Evolutionary conservation across 2,329 filamentous ascomycete genomes (phyloP), one percentile per base, ranked within the genome.

Genomic region (Microsporum ferrugineum): DNA sequence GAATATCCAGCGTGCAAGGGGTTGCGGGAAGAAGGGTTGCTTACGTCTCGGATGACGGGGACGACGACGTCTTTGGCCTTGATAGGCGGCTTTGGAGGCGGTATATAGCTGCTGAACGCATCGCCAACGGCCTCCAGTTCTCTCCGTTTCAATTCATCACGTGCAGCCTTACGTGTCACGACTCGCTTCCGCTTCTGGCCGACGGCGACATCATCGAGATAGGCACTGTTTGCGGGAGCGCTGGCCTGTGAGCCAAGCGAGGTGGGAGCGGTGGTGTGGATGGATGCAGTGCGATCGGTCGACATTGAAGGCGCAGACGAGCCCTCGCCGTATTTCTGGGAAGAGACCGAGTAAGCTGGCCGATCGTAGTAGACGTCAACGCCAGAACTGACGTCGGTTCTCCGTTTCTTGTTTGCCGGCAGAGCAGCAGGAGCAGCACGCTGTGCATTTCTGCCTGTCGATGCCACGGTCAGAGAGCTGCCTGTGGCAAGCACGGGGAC

Each of bases 121-220:
- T 91, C 87, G 29, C 84, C 83, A 43, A 85, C 80, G 29, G 80
- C 80, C 68, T 91, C 88, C 51, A 88, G 77, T 69, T 94, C 88
- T 68, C 87, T 83, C 66, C 87, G 81, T 72, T 90, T 92, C 60
- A 88, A 86, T 72, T 95, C 89, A 71, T 91, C 89, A 69, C 89
- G 88, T 61, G 86, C 81, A 66, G 91, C 88, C 66, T 91, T 88
- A 63, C 89, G 84, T 51, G 88, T 90, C 29, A 80, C 81, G 14
- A 80, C 80, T 63, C 94, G 84, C 77, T 96, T 96, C 69, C 91
- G 84, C 78, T 97, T 97, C 73, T 94, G 88, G 38, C 91, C 89
- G n/a, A 84, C 79, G 59, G 82, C 79, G 58, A 86, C 82, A 64
- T 87, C 85, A 66, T 85, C 83, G 58, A 88, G 86, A 69, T 88